Evolutionary conservation across 202 grass and related monocot genomes (phyloP).

Genomic region (Zizania palustris): DNA sequence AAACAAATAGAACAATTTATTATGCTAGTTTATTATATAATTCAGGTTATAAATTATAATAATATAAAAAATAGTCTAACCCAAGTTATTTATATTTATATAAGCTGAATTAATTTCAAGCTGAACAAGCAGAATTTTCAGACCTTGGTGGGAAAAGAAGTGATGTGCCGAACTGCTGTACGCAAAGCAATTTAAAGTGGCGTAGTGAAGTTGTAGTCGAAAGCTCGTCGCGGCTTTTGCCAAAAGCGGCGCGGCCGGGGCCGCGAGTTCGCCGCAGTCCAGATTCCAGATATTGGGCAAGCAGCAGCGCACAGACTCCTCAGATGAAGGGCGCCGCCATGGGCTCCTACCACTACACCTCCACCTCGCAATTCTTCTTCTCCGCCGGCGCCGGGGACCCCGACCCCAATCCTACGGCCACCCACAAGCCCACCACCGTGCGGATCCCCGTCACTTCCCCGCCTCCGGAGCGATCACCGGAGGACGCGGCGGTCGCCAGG

Average conservation of each 20-base stretch:
- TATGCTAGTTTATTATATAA: no score
- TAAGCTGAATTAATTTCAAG: no score
- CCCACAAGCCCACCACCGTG: constrained; percentile 40
- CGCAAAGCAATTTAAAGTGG: not conserved
- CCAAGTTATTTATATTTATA: no score
- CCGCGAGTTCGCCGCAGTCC: constrained; percentile 8
- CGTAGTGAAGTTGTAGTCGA: not conserved
- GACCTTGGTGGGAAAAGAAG: not conserved
- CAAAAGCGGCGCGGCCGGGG: constrained; percentile 26
- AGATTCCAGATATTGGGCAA: constrained; percentile 20
- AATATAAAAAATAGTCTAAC: no score
- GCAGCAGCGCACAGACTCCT: not conserved
- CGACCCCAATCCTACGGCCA: not conserved
- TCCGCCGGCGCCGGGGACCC: constrained; percentile 39
- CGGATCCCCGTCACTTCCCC: constrained; percentile 56
- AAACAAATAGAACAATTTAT: no score
- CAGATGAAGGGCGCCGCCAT: constrained; percentile 21
- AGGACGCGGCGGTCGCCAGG: constrained; percentile 50
- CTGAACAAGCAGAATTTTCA: no score
- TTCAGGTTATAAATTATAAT: no score
- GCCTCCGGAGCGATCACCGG: not conserved
- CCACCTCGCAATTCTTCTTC: constrained; percentile 52
- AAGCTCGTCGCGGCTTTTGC: constrained; percentile 32
- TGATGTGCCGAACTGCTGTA: not conserved
- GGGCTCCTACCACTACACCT: constrained; percentile 60